phyloP scores from a whole-genome alignment of 1,139 yeast genomes.

The Geotrichum phurueaensis region DNA sequence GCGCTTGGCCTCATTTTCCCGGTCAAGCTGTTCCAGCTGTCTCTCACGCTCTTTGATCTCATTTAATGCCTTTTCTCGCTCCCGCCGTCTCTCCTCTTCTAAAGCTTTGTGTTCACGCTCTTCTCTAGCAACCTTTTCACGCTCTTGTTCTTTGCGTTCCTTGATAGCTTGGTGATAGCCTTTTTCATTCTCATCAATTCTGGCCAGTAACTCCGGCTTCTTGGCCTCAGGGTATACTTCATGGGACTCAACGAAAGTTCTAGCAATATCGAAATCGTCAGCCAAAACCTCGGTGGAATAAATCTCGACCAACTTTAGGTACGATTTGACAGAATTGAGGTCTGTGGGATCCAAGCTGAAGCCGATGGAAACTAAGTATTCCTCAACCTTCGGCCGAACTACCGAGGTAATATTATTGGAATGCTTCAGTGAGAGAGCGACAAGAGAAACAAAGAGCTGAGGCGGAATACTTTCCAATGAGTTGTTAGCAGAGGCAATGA shows the following conservation, averaged over 20 bases:
- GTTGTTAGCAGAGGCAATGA: constrained; percentile 3
- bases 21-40: neutral
- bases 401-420: constrained; percentile 6
- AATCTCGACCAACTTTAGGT: constrained; percentile 6
- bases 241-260: constrained; percentile 1
- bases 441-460: constrained; percentile 5
- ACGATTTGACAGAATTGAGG: neutral
- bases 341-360: neutral
- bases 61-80: neutral
- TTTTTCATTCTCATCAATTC: neutral
- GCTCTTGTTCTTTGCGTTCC: neutral
- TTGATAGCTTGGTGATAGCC: neutral
- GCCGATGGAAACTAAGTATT: neutral
- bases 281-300: constrained; percentile 7
- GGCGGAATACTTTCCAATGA: constrained; percentile 8
- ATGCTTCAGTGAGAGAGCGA: constrained; percentile 6
- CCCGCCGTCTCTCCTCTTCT: neutral
- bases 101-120: constrained; percentile 1
- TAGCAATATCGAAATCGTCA: constrained; percentile 7
- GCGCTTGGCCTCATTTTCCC: neutral
- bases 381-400: constrained; percentile 1
- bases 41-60: neutral
- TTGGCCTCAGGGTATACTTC: constrained; percentile 3
- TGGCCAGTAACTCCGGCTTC: constrained; percentile 1
- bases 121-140: neutral